phyloP scores from a whole-genome alignment of 805 yeast species.

The Saturnispora hagleri region DNA sequence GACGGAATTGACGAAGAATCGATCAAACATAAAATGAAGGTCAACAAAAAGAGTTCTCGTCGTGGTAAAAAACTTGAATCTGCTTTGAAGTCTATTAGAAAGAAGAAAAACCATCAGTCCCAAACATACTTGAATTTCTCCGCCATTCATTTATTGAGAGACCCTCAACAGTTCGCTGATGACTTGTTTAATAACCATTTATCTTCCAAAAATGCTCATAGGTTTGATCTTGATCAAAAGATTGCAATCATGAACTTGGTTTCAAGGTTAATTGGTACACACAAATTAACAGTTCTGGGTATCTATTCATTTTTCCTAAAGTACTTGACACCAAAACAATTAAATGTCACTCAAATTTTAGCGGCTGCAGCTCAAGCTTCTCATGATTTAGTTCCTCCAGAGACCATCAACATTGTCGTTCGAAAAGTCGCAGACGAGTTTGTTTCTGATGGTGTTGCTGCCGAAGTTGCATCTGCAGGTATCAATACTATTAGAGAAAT shows the following conservation, averaged over 20 bases:
- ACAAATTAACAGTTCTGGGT: slow-evolving; percentile 84
- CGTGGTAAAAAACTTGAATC: slow-evolving; percentile 71
- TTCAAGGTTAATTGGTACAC: slow-evolving; percentile 88
- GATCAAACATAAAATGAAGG: slow-evolving; percentile 69
- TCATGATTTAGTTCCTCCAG: slow-evolving; percentile 97
- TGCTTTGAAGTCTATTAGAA: slow-evolving; percentile 62
- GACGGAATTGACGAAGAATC: slow-evolving; percentile 63
- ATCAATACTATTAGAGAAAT: slow-evolving; percentile 92
- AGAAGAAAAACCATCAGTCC: slow-evolving; percentile 45
- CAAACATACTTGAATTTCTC: slow-evolving; percentile 79
- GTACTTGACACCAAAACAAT: slow-evolving; percentile 88
- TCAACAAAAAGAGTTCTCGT: slow-evolving; percentile 75
- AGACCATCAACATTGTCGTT: slow-evolving; percentile 66
- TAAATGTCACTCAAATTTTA: slow-evolving; percentile 89
- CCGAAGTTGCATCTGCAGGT: slow-evolving; percentile 98
- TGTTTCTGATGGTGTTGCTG: slow-evolving; percentile 95
- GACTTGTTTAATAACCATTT: slow-evolving; percentile 64
- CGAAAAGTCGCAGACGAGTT: slow-evolving; percentile 95
- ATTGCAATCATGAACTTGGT: slow-evolving; percentile 80
- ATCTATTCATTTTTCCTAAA: slow-evolving; percentile 82
- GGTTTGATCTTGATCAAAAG: slow-evolving; percentile 78
- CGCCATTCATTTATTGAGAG: slow-evolving; percentile 88
- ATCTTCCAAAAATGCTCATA: slow-evolving; percentile 57
- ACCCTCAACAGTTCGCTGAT: slow-evolving; percentile 97
- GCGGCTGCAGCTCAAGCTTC: slow-evolving; percentile 96